A percentile compares a stretch with the other conserved stretches of the same genome.
phyloP scores from a whole-genome alignment of 148 eudicot species.

The Rhododendron vialii region DNA sequence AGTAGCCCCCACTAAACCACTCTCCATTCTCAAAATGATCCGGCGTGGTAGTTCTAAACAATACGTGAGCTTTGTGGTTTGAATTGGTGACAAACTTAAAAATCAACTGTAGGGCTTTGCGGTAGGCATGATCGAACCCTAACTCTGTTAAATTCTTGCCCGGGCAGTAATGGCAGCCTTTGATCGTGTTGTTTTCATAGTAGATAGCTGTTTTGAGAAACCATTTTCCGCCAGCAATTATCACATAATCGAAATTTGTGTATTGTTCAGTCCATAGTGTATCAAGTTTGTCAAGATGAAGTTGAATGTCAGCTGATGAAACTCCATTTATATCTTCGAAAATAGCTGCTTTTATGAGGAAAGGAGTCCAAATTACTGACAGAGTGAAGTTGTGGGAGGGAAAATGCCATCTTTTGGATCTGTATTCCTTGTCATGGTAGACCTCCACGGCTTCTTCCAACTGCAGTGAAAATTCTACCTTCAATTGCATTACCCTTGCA shows the following conservation, averaged over 20 bases:
- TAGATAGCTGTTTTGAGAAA: conserved; percentile 60
- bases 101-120: conserved; percentile 30
- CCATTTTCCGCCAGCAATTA: conserved; percentile 76
- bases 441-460: conserved; percentile 58
- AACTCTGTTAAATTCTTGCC: conserved; percentile 55
- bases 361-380: conserved; percentile 70
- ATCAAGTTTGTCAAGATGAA: conserved; percentile 72
- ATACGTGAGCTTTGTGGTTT: conserved; percentile 32
- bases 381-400: conserved; percentile 64
- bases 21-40: conserved; percentile 87
- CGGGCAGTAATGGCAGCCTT: conserved; percentile 70
- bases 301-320: conserved; percentile 42
- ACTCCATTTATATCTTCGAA: conserved; percentile 62
- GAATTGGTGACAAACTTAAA: conserved; percentile 37
- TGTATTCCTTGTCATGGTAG: conserved; percentile 63
- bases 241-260: conserved; percentile 45
- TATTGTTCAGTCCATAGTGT: conserved; percentile 48
- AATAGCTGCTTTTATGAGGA: conserved; percentile 52
- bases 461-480: conserved; percentile 21
- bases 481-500: not conserved
- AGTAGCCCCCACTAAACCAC: conserved; percentile 73
- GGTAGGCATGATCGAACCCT: conserved; percentile 54
- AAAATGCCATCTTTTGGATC: conserved; percentile 59
- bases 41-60: conserved; percentile 59
- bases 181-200: conserved; percentile 45